Evolutionary conservation across 805 yeast genomes (phyloP).

Genomic region (Wickerhamomyces queroliae): DNA sequence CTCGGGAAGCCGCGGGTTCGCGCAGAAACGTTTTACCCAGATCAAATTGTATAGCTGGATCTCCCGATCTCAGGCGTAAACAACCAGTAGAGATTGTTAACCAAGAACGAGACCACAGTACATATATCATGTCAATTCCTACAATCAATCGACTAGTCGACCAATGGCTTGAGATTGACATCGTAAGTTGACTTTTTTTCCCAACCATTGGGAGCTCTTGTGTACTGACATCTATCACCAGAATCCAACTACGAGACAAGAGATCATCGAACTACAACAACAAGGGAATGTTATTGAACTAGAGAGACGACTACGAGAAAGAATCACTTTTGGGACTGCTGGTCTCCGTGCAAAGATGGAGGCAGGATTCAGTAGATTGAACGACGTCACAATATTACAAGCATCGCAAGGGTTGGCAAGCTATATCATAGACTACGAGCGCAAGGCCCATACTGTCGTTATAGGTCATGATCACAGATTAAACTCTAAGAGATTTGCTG

Average conservation of each 20-base stretch:
- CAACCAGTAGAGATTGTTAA: no score
- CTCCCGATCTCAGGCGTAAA: no score
- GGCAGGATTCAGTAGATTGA: slow-evolving; percentile 87
- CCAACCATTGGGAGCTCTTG: neutral
- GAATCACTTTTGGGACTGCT: slow-evolving; percentile 89
- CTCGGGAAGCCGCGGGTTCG: no score
- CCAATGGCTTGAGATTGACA: slow-evolving; percentile 1
- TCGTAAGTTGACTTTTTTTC: neutral
- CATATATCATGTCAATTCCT: neutral
- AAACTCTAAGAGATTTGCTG: slow-evolving; percentile 75
- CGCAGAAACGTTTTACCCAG: no score
- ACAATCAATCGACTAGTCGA: neutral
- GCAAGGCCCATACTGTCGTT: slow-evolving; percentile 42
- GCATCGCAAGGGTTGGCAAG: slow-evolving; percentile 79
- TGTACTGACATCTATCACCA: neutral
- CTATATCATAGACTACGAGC: slow-evolving; percentile 31
- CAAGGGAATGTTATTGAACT: slow-evolving; percentile 36
- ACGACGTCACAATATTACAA: slow-evolving; percentile 81
- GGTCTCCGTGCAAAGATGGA: slow-evolving; percentile 86
- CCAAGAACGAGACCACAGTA: no score
- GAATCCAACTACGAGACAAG: slow-evolving; percentile 44
- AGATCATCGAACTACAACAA: slow-evolving; percentile 42
- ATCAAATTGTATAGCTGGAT: no score
- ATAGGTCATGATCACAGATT: slow-evolving; percentile 91
- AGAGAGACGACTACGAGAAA: slow-evolving; percentile 41